Evolutionary conservation across 768 basidiomycete species (phyloP), one percentile per base, ranked within the genome.

Genomic region (Psilocybe cubensis): DNA sequence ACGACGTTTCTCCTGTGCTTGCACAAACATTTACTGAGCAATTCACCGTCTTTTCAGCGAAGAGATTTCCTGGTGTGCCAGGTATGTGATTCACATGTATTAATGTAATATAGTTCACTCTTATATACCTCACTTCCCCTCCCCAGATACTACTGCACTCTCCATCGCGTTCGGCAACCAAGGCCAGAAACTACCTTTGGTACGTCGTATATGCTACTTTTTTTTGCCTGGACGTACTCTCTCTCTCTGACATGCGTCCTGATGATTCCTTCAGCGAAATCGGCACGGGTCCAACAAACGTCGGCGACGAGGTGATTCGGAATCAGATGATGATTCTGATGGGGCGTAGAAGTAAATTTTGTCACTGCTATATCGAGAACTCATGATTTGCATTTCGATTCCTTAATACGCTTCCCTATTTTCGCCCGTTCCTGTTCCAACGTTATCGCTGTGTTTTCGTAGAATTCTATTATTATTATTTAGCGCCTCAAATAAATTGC

Each of bases 21-120:
- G 92, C 95, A 7, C 88, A 94, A 68, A 84, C 86, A 1, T 92
- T 89, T 70, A 90, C 92, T 40, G 86, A 92, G 24, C 81, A 86
- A 24, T 96, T 97, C 67, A 83, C 84, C 10, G 95, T 98, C 0
- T 95, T 79, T 73, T 94, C 93, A 2, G 95, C 95, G 31, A 98
- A 98, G 77, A 86, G 91, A 47, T 98, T 96, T 77, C 94, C 93
- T 47, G 95, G 95, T 48, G 95, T 98, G 41, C 91, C 93, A 75
- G 91, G 92, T 92, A 75, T 69, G 72, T 68, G 31, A 55, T 46
- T 31, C 25, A 45, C 48, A 45, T 25, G 20, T 45, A 40, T 45
- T 38, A 58, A 58, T 55, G 60, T 53, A 52, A 63, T 69, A 44
- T 42, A 47, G 42, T 29, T 21, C 58, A 46, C 48, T 44, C 18